Evolutionary conservation across 805 yeast species (phyloP), one percentile per base, ranked within the genome.

Genomic region (Cyberlindnera maclurae): DNA sequence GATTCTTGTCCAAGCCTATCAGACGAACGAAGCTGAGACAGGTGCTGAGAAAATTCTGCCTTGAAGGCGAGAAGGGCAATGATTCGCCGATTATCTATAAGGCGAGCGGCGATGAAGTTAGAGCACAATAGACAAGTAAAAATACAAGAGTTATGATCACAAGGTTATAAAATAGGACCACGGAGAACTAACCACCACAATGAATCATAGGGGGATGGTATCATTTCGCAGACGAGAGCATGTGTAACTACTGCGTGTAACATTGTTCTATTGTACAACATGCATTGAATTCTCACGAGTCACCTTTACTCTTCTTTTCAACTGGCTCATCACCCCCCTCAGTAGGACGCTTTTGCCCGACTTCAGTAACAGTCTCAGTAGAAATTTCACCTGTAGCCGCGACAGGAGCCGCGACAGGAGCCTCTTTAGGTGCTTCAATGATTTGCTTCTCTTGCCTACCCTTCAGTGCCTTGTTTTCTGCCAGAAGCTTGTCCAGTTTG

Each of bases 1-100:
- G 93, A 12, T 90, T 90, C 59, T 67, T 90, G 46, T 73, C 95
- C 2, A 90, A 90, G 51, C 98, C 98, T 1, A 77, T 88, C 16
- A 71, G 85, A 58, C 70, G 95, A 55, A 67, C 75, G 11, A 75
- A 82, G 43, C 63, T 88, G 45, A 70, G 77, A 44, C 73, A 75
- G 45, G 72, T 83, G 24, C 63, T 70, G 9, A 47, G 46, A 12
- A 60, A 66, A 40, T 64, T 49, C 40, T 34, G 37, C 18, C 15
- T 20, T 8, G 8, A 5, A 5, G 8, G 24, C 24, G 24, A 20
- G 24, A 6, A 20, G 24, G 24, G 8, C 24, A 20, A 20, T 8
- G 24, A 5, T 20, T 20, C 24, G 24, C 24, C 24, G 5, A 5
- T 8, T 20, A 20, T 20, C 24, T 5, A 20, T 20, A 8, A 20